Evolutionary conservation across 2,329 filamentous ascomycete species (phyloP).

Genomic region (Cercospora brassicicola): DNA sequence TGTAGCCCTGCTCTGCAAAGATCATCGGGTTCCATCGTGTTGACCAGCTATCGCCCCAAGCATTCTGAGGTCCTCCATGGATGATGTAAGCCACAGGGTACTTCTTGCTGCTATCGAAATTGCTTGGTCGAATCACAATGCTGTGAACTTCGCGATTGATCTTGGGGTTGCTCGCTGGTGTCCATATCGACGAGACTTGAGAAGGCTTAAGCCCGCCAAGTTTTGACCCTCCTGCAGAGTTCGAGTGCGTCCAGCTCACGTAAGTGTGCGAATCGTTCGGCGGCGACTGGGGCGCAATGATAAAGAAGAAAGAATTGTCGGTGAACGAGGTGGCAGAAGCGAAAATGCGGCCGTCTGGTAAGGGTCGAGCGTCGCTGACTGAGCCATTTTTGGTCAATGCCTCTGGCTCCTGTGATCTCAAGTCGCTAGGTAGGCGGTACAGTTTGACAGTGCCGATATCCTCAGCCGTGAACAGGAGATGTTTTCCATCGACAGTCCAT

Average conservation of each 20-base stretch:
- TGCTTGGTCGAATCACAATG: slow-evolving; percentile 44
- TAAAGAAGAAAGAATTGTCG: slow-evolving; percentile 69
- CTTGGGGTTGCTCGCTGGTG: slow-evolving; percentile 57
- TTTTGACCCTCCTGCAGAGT: slow-evolving; percentile 63
- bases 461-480: slow-evolving; percentile 73
- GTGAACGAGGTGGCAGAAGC: slow-evolving; percentile 67
- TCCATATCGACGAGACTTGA: slow-evolving; percentile 70
- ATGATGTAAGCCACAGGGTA: slow-evolving; percentile 39
- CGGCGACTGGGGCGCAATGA: slow-evolving; percentile 57
- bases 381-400: slow-evolving; percentile 59
- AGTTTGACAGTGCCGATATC: slow-evolving; percentile 63
- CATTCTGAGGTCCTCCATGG: slow-evolving; percentile 37
- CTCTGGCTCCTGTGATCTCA: slow-evolving; percentile 30
- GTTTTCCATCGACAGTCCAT: slow-evolving; percentile 57
- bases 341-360: slow-evolving; percentile 58
- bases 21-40: slow-evolving; percentile 37
- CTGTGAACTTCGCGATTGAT: slow-evolving; percentile 62
- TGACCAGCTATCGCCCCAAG: slow-evolving; percentile 36
- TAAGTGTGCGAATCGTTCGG: slow-evolving; percentile 27
- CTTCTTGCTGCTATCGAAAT: slow-evolving; percentile 32
- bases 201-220: slow-evolving; percentile 62
- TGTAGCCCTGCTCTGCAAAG: slow-evolving; percentile 39
- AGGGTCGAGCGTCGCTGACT: slow-evolving; percentile 54
- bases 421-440: slow-evolving; percentile 43
- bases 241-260: slow-evolving; percentile 49